Evolutionary conservation across 1,284 basidiomycete genomes (phyloP), one percentile per base, ranked within the genome.

Genomic region (Singerocomus inundabilis): DNA sequence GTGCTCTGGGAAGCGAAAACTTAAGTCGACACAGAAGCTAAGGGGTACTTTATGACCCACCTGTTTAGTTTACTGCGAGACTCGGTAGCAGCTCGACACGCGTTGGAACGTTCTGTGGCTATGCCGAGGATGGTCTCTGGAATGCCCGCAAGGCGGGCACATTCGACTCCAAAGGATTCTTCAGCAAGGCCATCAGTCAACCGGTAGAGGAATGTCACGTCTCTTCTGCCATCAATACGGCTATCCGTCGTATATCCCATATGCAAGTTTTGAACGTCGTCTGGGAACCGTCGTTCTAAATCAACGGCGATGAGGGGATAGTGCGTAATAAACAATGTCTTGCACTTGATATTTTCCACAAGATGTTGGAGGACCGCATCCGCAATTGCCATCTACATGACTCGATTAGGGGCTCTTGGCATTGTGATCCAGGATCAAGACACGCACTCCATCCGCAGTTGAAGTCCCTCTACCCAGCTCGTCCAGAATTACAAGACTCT

Each of bases 261-360:
- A 62, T 97, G 93, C 60, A 88, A 70, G 62, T 93, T 93, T 54
- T 82, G 76, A 28, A 95, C 74, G 13, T 82, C 74, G 7, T 57
- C 49, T 1, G 82, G 80, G 62, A 78, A 84, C 51, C 72, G 74
- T 28, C 72, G 72, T 55, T 79, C 77, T 11, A 85, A 57, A 36
- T 80, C 80, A 47, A 77, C 70, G 49, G 86, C 80, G 48, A 93
- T 72, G 58, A 84, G 73, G 1, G 93, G 93, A 61, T 95, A 97
- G 64, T 97, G 93, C 0, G 93, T 97, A 57, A 96, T 93, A 67
- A 97, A 97, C n/a, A 96, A 70, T 0, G 91, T 92, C 66, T 88
- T 90, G 72, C 87, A 88, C 54, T 78, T 78, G 25, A 77, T 78
- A 0, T 67, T 69, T 57, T 79, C 69, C 3, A 88, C 77, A 4